A percentile compares a stretch with the other conserved stretches of the same genome.
Evolutionary conservation across 345 rosid genomes (phyloP).

Genomic region (Physaria fendleri): DNA sequence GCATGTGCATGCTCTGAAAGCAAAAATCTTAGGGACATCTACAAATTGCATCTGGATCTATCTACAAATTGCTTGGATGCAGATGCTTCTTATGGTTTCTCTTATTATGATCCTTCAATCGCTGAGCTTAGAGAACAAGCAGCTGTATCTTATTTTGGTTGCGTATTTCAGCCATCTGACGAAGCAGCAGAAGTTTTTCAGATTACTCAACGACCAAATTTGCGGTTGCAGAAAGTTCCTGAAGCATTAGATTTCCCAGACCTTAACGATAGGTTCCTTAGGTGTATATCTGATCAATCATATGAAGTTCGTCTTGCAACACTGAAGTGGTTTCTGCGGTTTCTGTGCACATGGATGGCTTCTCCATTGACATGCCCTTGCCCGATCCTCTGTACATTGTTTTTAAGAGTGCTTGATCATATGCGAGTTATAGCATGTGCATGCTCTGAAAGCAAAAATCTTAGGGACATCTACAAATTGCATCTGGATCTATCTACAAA

Average conservation of each 20-base stretch:
- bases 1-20: conserved; percentile 40
- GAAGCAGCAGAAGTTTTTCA: conserved; percentile 41
- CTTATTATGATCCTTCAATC: conserved; percentile 72
- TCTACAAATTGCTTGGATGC: conserved; percentile 62
- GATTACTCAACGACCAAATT: conserved; percentile 32
- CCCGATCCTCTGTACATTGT: conserved; percentile 68
- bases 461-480: conserved; percentile 39
- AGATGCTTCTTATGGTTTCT: conserved; percentile 44
- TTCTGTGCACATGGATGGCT: conserved; percentile 79
- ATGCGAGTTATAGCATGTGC: conserved; percentile 65
- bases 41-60: conserved; percentile 54
- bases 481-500: conserved; percentile 59
- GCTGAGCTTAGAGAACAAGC: conserved; percentile 81
- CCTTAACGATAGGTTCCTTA: conserved; percentile 48
- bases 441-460: conserved; percentile 33
- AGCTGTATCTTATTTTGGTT: conserved; percentile 69
- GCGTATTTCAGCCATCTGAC: conserved; percentile 55
- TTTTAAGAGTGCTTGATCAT: conserved; percentile 67
- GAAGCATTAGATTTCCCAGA: conserved; percentile 38
- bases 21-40: conserved; percentile 35
- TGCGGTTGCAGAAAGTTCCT: conserved; percentile 12
- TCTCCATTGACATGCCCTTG: conserved; percentile 67
- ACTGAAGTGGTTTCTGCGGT: conserved; percentile 82
- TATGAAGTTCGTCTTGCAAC: conserved; percentile 90
- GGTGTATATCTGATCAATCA: conserved; percentile 61